Percentiles rank a stretch among this genome's conserved stretches.
Evolutionary conservation across 169 alveolate genomes (phyloP).

Genomic region (Eimeria praecox): DNA sequence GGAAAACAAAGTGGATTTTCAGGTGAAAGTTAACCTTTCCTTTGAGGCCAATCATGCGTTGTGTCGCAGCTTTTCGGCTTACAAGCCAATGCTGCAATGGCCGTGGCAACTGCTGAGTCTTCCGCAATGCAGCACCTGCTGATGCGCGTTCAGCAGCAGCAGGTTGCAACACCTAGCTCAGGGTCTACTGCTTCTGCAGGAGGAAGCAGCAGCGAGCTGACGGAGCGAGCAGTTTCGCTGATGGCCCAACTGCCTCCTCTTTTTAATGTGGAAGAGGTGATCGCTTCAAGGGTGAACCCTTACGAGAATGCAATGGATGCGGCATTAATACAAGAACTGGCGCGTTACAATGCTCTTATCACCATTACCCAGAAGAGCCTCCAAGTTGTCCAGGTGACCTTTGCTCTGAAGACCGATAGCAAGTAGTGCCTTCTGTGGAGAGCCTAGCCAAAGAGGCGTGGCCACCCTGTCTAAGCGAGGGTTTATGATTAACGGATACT

Average conservation of each 20-base stretch:
- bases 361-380: conserved; percentile 86
- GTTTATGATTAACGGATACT: not conserved
- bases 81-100: conserved; percentile 67
- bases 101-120: conserved; percentile 69
- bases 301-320: conserved; percentile 95
- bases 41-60: not conserved
- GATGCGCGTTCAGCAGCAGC: conserved; percentile 56
- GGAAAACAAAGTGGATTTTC: not conserved
- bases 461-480: not conserved
- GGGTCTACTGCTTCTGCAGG: not conserved
- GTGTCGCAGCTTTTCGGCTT: conserved; percentile 54
- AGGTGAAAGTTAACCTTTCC: not conserved
- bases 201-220: not conserved
- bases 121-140: conserved; percentile 65
- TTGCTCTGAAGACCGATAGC: not conserved
- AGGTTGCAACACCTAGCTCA: conserved; percentile 14
- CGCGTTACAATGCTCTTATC: conserved; percentile 93
- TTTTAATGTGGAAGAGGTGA: conserved; percentile 90
- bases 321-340: conserved; percentile 93
- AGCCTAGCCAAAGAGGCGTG: not conserved
- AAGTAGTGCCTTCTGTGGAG: not conserved
- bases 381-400: conserved; percentile 80
- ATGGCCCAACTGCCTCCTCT: conserved; percentile 89
- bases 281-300: conserved; percentile 91
- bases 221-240: conserved; percentile 78